phyloP scores from a whole-genome alignment of 2,329 filamentous ascomycete species.

The Karstenula rhodostoma region DNA sequence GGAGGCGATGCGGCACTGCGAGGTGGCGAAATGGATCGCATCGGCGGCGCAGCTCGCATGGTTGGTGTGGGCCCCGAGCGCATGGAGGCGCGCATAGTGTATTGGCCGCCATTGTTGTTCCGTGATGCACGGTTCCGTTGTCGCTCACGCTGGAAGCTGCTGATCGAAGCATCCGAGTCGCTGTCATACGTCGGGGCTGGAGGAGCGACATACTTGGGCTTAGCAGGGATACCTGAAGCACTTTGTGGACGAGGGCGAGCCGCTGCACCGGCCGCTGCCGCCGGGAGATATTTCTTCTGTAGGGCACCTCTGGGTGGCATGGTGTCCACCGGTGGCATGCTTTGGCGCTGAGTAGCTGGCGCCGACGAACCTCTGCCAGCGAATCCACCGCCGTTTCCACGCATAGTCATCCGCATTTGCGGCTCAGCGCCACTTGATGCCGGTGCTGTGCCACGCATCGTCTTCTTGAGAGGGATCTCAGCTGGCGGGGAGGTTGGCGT shows the following conservation, averaged over 20 bases:
- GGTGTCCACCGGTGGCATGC: constrained; percentile 32
- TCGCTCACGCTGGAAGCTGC: constrained; percentile 76
- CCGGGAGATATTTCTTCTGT: constrained; percentile 50
- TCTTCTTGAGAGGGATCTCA: constrained; percentile 46
- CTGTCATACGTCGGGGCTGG: constrained; percentile 46
- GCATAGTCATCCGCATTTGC: constrained; percentile 60
- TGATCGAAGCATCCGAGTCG: constrained; percentile 61
- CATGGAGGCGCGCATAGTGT: constrained; percentile 78
- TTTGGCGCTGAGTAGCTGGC: constrained; percentile 46
- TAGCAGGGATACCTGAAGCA: constrained; percentile 23
- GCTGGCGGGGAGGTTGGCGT: constrained; percentile 38
- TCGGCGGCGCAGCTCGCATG: constrained; percentile 49
- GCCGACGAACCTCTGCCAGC: constrained; percentile 38
- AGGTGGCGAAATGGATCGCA: constrained; percentile 54
- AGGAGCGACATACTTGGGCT: constrained; percentile 26
- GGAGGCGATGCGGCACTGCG: constrained; percentile 28
- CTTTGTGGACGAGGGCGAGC: constrained; percentile 39
- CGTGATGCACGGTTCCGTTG: constrained; percentile 50
- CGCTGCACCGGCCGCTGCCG: constrained; percentile 24
- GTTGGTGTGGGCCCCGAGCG: constrained; percentile 54
- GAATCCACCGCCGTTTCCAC: constrained; percentile 42
- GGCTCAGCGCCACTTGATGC: constrained; percentile 22
- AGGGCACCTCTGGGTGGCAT: constrained; percentile 46
- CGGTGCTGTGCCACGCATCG: constrained; percentile 35
- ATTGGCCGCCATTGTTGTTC: constrained; percentile 55